These are phyloP conservation scores for Smallanthus sonchifolius DNA, from an alignment of 129 eudicot genomes.

Conservation along the genomic window DNA sequence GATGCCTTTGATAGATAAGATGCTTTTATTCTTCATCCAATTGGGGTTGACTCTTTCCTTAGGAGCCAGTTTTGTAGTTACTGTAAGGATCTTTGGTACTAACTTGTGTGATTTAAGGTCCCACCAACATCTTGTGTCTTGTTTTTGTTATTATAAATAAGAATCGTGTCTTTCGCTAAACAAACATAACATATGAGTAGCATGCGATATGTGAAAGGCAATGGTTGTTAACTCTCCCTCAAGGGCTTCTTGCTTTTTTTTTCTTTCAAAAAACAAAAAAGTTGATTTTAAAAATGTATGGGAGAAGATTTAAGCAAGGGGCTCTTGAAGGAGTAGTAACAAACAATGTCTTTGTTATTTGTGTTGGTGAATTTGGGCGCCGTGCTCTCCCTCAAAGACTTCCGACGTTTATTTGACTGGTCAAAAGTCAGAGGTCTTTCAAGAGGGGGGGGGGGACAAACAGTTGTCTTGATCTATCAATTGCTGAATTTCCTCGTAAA, in stretches of 20 bases:
- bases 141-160: constrained; percentile 28
- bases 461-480: constrained; percentile 29
- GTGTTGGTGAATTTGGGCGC: background rate
- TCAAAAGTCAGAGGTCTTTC: constrained; percentile 29
- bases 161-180: background rate
- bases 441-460: constrained; percentile 37
- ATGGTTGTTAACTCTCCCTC: constrained; percentile 61
- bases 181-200: constrained; percentile 11
- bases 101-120: constrained; percentile 26
- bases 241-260: constrained; percentile 52
- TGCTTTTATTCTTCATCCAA: constrained; percentile 38
- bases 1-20: constrained; percentile 36
- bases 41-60: constrained; percentile 40
- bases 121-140: constrained; percentile 29
- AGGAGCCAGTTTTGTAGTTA: constrained; percentile 21
- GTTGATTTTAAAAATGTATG: background rate
- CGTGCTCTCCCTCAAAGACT: constrained; percentile 45
- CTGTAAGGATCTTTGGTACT: constrained; percentile 30
- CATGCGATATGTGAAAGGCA: constrained; percentile 29
- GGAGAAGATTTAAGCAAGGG: constrained; percentile 16
- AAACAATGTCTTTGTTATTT: constrained; percentile 16
- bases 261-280: background rate
- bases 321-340: constrained; percentile 42
- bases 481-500: background rate
- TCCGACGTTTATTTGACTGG: constrained; percentile 11